A percentile compares a stretch with the other conserved stretches of the same genome.
phyloP scores from a whole-genome alignment of 2,329 filamentous ascomycete genomes.

The Neonectria hederae region DNA sequence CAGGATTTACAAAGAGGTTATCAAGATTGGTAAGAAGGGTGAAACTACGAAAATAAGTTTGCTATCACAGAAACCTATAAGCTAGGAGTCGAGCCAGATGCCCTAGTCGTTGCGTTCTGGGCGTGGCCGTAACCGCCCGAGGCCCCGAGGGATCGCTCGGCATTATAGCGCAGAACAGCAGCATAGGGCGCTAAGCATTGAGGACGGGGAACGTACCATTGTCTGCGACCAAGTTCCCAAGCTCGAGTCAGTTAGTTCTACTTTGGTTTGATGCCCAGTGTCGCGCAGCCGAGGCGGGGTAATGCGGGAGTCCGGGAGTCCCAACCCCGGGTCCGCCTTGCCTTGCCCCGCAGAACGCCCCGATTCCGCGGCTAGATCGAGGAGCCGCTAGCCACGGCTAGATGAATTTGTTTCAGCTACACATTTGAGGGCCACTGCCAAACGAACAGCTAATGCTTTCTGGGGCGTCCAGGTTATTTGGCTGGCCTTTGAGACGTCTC shows the following conservation, averaged over 20 bases:
- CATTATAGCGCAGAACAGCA: neutral
- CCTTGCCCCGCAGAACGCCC: constrained; percentile 17
- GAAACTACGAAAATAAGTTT: neutral
- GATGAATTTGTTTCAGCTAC: neutral
- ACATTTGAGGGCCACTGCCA: neutral
- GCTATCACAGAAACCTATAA: neutral
- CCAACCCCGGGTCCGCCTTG: neutral
- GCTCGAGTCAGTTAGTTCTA: neutral
- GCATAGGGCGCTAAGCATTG: neutral
- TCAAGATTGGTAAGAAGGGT: neutral
- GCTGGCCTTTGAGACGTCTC: neutral
- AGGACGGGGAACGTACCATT: neutral
- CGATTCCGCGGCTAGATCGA: constrained; percentile 16
- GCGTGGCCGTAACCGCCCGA: constrained; percentile 14
- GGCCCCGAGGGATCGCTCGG: constrained; percentile 17
- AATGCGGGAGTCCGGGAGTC: neutral
- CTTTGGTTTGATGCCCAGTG: neutral
- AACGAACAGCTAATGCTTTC: neutral
- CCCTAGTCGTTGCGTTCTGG: neutral
- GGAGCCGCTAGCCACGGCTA: constrained; percentile 22
- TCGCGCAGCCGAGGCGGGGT: constrained; percentile 17
- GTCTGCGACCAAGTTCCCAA: neutral
- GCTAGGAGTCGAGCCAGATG: neutral
- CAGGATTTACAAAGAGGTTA: neutral
- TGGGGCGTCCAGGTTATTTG: neutral